phyloP scores from a whole-genome alignment of 164 flowering plant genomes.

The Piper betle region DNA sequence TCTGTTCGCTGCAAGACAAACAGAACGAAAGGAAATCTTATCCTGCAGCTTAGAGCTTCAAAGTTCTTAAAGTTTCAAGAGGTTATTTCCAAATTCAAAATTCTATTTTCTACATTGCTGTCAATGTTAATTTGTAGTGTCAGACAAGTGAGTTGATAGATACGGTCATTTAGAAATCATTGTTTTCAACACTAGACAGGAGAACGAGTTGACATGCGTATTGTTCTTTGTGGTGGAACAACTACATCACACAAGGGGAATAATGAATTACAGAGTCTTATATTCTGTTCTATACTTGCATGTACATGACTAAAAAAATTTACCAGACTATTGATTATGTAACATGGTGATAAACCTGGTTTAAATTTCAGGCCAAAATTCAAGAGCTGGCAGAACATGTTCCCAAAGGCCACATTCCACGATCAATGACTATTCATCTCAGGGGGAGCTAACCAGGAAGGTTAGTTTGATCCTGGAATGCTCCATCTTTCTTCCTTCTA shows the following conservation, averaged over 20 bases:
- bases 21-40: conserved; percentile 64
- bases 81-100: conserved; percentile 24
- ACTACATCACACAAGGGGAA: no score
- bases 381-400: conserved; percentile 99
- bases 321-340: background rate
- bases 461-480: conserved; percentile 17
- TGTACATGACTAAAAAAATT: no score
- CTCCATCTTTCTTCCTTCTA: background rate
- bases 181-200: no score
- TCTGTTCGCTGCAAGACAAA: conserved; percentile 56
- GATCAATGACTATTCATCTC: conserved; percentile 85
- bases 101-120: background rate
- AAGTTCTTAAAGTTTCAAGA: conserved; percentile 96
- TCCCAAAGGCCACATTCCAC: conserved; percentile 96
- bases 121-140: background rate
- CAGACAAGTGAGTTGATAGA: no score
- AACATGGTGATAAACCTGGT: background rate
- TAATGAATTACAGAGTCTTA: no score
- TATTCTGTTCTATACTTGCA: background rate
- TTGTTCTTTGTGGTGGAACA: no score
- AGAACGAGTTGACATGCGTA: no score
- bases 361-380: conserved; percentile 71
- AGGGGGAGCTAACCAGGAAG: conserved; percentile 98
- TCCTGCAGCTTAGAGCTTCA: conserved; percentile 96
- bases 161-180: no score